A percentile compares a stretch with the other conserved stretches of the same genome.
Conservation (phyloP, 306 rosid species). For the Spatholobus suberectus region DNA sequence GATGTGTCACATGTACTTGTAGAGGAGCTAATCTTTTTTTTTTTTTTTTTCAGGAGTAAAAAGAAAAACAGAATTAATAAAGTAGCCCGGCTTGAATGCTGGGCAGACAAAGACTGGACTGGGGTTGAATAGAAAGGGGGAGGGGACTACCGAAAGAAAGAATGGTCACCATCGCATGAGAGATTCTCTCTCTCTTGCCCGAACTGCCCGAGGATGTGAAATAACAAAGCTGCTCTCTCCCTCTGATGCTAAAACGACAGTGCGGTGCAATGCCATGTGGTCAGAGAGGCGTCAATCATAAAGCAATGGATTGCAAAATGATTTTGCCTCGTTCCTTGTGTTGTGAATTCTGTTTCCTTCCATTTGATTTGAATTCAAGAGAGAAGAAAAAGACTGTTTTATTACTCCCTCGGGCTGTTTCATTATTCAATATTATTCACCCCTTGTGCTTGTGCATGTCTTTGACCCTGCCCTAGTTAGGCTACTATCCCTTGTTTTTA, state of each 20-base stretch:
- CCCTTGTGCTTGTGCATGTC: background rate
- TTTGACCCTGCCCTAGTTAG: background rate
- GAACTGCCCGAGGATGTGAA: conserved; percentile 61
- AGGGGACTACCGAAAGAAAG: conserved; percentile 41
- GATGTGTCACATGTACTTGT: background rate
- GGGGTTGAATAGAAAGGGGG: conserved; percentile 43
- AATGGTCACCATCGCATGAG: conserved; percentile 50
- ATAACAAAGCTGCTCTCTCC: conserved; percentile 42
- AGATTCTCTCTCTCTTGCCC: conserved; percentile 38
- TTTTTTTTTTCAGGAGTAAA: background rate
- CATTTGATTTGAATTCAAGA: background rate
- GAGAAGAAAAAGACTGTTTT: background rate
- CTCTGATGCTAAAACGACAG: conserved; percentile 49
- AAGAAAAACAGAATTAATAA: background rate
- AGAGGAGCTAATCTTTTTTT: background rate
- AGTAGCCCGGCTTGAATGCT: conserved; percentile 69
- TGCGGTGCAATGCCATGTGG: conserved; percentile 50
- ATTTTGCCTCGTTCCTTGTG: conserved; percentile 49
- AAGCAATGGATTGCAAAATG: conserved; percentile 69
- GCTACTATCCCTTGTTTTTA: background rate
- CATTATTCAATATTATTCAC: background rate
- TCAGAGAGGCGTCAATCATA: conserved; percentile 70
- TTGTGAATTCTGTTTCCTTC: background rate
- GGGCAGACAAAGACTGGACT: conserved; percentile 70
- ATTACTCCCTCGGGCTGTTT: background rate